Evolutionary conservation across 2,329 filamentous ascomycete species (phyloP), one percentile per base, ranked within the genome.

Genomic region (Fusarium praegraminearum): DNA sequence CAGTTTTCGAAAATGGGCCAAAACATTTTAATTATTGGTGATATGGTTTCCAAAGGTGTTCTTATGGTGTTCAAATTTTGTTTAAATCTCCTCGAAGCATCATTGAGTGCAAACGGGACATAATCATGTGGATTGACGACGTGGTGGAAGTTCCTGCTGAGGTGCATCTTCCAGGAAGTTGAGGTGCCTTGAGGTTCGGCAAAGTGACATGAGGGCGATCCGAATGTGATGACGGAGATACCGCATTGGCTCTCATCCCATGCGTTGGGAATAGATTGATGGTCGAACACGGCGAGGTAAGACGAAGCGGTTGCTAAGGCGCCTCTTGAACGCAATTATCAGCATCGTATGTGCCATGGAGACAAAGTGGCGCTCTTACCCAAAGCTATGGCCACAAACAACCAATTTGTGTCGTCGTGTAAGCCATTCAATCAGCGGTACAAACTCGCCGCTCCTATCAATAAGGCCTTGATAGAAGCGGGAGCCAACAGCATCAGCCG

Each of bases 171-270:
- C 11, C 46, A 12, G 2, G 55, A 43, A 3, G 16, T 18, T 0
- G 54, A 32, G 5, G 30, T 51, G 0, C 20, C 43, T 32, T 4
- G 16, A n/a, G 41, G 55, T 4, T 61, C 57, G 3, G 36, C 30
- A 3, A 60, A 38, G 24, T 41, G 57, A 5, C 57, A 59, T 3
- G 57, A 30, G 5, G 57, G 24, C 2, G 57, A 40, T 1, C 57
- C 57, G 13, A 59, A 61, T 5, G 57, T 61, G 5, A 61, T 51
- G n/a, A 60, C 47, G 4, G 57, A 59, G 9, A 60, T 36, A 2
- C 57, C 57, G 9, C 10, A 12, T 8, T 3, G 13, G 7, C 18
- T 24, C 1, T 35, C 16, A 5, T 43, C 7, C 57, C 57, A 61
- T 7, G 24, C 9, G 3, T 61, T 61, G 1, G 43, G 44, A 1